Evolutionary conservation across 2,329 filamentous ascomycete species (phyloP).

Genomic region (Ilyonectria mors-panacis): DNA sequence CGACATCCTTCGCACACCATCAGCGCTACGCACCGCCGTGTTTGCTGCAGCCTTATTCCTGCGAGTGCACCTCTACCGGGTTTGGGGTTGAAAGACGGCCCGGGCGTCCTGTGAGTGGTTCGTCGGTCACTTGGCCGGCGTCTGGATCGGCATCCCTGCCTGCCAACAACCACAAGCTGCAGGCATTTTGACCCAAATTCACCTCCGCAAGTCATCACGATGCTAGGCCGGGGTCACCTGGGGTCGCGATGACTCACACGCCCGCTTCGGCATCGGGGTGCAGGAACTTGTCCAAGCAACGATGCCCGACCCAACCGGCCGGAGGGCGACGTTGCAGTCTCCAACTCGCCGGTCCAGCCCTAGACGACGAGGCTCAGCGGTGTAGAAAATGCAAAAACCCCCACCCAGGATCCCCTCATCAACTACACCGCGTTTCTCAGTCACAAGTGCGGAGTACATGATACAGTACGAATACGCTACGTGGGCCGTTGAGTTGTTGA

Average conservation of each 20-base stretch:
- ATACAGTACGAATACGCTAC: constrained; percentile 21
- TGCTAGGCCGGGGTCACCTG: constrained; percentile 28
- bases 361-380: constrained; percentile 37
- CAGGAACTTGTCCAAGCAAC: constrained; percentile 18
- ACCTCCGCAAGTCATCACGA: constrained; percentile 16
- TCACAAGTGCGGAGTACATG: constrained; percentile 27
- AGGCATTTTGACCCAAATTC: constrained; percentile 19
- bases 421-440: constrained; percentile 33
- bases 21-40: constrained; percentile 12
- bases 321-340: constrained; percentile 37
- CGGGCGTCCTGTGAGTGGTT: constrained; percentile 35
- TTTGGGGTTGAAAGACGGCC: constrained; percentile 20
- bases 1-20: constrained; percentile 28
- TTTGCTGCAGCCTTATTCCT: constrained; percentile 36
- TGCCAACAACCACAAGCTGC: constrained; percentile 30
- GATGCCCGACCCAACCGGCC: constrained; percentile 26
- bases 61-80: constrained; percentile 19
- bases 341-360: constrained; percentile 37
- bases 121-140: constrained; percentile 26
- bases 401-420: constrained; percentile 21
- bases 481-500: constrained; percentile 14
- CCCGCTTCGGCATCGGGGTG: constrained; percentile 21
- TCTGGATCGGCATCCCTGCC: constrained; percentile 45
- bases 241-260: constrained; percentile 45
- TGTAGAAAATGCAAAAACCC: constrained; percentile 34